Evolutionary conservation across 306 rosid genomes (phyloP).

Genomic region (Pachyrhizus erosus): DNA sequence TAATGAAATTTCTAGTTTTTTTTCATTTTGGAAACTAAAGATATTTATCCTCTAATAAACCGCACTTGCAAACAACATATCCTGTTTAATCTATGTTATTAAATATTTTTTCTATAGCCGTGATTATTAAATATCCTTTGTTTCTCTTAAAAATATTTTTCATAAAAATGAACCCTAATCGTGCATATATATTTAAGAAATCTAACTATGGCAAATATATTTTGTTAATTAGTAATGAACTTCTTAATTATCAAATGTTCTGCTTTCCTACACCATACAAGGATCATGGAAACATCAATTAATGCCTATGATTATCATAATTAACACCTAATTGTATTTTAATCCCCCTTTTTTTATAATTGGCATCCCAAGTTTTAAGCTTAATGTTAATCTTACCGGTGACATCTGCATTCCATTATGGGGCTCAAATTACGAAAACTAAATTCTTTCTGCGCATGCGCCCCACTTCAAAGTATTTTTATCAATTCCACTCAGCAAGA

Average conservation of each 20-base stretch:
- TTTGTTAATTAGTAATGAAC: background rate
- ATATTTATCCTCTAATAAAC: too few relatives aligned
- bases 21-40: background rate
- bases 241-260: conserved; percentile 13
- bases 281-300: conserved; percentile 55
- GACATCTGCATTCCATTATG: conserved; percentile 22
- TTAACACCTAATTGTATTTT: conserved; percentile 35
- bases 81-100: too few relatives aligned
- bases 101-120: too few relatives aligned
- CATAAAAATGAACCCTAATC: background rate
- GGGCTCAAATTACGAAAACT: conserved; percentile 22
- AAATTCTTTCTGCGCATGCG: conserved; percentile 48
- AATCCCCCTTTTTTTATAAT: conserved; percentile 9
- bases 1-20: background rate
- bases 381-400: conserved; percentile 7
- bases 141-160: background rate
- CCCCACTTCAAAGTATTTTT: conserved; percentile 34
- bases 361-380: conserved; percentile 49
- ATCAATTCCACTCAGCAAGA: conserved; percentile 17
- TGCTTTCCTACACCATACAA: conserved; percentile 32
- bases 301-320: conserved; percentile 50
- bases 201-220: background rate
- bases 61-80: too few relatives aligned
- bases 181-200: background rate
- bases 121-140: too few relatives aligned